These are phyloP conservation scores for Haplographium delicatum DNA, from an alignment of 495 filamentous ascomycete genomes.

Conservation along the genomic window DNA sequence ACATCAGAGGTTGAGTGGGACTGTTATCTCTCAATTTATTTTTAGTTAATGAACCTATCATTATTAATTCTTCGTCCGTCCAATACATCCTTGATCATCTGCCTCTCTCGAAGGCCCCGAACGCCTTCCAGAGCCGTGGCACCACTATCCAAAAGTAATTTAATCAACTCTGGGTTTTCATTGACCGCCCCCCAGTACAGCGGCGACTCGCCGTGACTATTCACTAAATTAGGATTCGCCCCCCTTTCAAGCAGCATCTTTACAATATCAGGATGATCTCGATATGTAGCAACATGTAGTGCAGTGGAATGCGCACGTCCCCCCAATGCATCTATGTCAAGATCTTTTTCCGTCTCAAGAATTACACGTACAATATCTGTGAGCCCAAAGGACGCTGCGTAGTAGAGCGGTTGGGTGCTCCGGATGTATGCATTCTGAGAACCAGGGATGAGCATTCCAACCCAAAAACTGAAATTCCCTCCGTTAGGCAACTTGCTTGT, in stretches of 20 bases:
- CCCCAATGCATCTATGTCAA: conserved; percentile 11
- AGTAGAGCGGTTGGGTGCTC: conserved; percentile 17
- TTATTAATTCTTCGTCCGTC: too few relatives aligned
- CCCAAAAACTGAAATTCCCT: conserved; percentile 17
- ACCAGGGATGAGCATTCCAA: conserved; percentile 5
- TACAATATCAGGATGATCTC: conserved; percentile 39
- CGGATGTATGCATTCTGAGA: background rate
- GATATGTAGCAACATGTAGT: conserved; percentile 13
- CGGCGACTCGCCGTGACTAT: conserved; percentile 8
- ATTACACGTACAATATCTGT: conserved; percentile 12
- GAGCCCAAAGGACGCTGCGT: conserved; percentile 15
- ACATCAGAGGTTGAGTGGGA: too few relatives aligned
- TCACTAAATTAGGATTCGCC: conserved; percentile 44
- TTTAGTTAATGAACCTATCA: too few relatives aligned
- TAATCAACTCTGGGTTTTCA: background rate
- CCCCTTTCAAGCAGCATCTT: conserved; percentile 44
- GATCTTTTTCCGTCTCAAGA: conserved; percentile 10
- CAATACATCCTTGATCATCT: background rate
- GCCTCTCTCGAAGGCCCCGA: background rate
- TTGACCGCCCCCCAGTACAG: conserved; percentile 9
- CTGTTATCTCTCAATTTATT: too few relatives aligned
- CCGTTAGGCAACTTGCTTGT: conserved; percentile 10
- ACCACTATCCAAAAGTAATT: conserved; percentile 4
- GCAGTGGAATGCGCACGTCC: conserved; percentile 13
- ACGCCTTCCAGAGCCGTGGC: background rate